These are phyloP conservation scores for Rhodotorula babjevae DNA, from an alignment of 768 basidiomycete genomes.

Conservation along the genomic window DNA sequence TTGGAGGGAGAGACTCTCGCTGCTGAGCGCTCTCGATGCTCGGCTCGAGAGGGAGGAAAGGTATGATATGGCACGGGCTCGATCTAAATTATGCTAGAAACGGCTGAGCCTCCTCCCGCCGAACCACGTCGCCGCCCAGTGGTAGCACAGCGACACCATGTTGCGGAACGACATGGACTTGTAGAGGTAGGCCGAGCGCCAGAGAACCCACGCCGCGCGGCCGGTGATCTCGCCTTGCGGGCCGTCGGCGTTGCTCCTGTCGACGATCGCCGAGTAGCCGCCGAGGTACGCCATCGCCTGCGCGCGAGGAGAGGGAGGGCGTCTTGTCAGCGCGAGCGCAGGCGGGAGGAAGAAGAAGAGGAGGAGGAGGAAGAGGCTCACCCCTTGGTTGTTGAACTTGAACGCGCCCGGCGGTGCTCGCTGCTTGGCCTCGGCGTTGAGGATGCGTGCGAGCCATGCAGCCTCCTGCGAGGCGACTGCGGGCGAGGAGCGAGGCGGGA, in stretches of 20 bases:
- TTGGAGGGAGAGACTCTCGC: too few species aligned
- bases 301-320: background rate
- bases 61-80: too few species aligned
- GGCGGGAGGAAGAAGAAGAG: background rate
- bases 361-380: slow-evolving; percentile 32
- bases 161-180: slow-evolving; percentile 68
- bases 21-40: too few species aligned
- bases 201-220: slow-evolving; percentile 49
- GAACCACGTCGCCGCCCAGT: slow-evolving; percentile 23
- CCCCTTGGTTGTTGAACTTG: slow-evolving; percentile 66
- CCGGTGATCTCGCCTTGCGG: slow-evolving; percentile 53
- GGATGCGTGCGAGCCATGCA: slow-evolving; percentile 60
- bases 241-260: slow-evolving; percentile 49
- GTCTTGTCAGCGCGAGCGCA: background rate
- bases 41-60: too few species aligned
- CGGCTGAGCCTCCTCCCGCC: slow-evolving; percentile 28
- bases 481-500: too few species aligned
- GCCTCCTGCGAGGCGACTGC: slow-evolving; percentile 73
- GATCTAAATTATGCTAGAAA: background rate
- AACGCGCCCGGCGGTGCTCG: slow-evolving; percentile 48
- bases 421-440: slow-evolving; percentile 53
- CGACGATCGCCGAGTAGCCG: slow-evolving; percentile 55
- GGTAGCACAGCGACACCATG: slow-evolving; percentile 51
- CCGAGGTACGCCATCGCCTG: slow-evolving; percentile 66
- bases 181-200: slow-evolving; percentile 66